Evolutionary conservation across 208 protist genomes (phyloP).

Genomic region (Acanthamoeba triangularis): DNA sequence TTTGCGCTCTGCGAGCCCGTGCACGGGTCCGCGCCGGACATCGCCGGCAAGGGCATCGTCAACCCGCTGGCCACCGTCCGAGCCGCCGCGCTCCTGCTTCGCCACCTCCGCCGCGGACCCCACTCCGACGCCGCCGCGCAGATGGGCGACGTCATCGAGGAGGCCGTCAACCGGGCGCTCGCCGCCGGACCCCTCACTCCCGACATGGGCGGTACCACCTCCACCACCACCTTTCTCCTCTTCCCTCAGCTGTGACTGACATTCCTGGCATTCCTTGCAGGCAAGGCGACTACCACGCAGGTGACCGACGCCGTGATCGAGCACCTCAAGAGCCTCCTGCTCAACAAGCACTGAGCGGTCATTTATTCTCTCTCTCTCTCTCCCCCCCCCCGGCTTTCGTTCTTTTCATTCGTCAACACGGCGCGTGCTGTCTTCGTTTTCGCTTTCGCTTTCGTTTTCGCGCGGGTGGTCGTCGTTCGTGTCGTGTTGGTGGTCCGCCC

Average conservation of each 20-base stretch:
- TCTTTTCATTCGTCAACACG: not conserved
- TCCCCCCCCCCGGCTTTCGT: not conserved
- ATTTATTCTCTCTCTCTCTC: not conserved
- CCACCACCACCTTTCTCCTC: not conserved
- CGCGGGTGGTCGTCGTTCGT: not conserved
- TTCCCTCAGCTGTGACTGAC: too few relatives aligned
- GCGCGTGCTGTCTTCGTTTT: too few relatives aligned
- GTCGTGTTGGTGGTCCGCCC: not conserved
- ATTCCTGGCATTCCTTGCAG: not conserved
- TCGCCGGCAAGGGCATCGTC: constrained; percentile 69
- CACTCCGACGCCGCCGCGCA: constrained; percentile 8
- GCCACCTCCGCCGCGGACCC: constrained; percentile 64
- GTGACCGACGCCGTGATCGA: constrained; percentile 45
- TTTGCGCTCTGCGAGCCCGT: constrained; percentile 88
- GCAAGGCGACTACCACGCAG: constrained; percentile 25
- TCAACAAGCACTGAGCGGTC: constrained; percentile 43
- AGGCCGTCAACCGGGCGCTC: constrained; percentile 61
- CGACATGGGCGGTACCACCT: constrained; percentile 62
- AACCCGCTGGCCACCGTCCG: constrained; percentile 85
- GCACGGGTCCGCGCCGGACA: constrained; percentile 84
- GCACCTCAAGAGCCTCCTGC: constrained; percentile 3
- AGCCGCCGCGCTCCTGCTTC: constrained; percentile 77
- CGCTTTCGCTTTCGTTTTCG: too few relatives aligned
- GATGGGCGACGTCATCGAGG: constrained; percentile 77
- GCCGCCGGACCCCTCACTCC: constrained; percentile 60